Percentiles rank a stretch among this genome's conserved stretches.
Evolutionary conservation across 1,284 basidiomycete genomes (phyloP).

Genomic region (Schizophyllum amplum): DNA sequence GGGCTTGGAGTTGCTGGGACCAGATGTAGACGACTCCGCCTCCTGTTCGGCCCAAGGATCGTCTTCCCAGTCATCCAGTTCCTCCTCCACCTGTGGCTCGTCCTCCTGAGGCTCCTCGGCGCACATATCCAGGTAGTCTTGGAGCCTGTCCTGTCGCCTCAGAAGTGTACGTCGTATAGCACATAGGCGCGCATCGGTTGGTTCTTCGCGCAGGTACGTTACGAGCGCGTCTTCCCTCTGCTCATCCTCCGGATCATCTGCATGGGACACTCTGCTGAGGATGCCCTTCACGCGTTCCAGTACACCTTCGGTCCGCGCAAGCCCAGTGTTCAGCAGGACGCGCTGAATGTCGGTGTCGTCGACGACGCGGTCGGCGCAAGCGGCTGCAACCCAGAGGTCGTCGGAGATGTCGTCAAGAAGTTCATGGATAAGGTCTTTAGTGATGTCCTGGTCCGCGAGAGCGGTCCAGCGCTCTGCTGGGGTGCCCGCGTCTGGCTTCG

Average conservation of each 20-base stretch:
- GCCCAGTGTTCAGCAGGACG: slow-evolving; percentile 51
- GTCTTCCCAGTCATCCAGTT: slow-evolving; percentile 63
- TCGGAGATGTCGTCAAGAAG: slow-evolving; percentile 47
- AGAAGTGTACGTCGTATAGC: slow-evolving; percentile 54
- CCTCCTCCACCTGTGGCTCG: slow-evolving; percentile 12
- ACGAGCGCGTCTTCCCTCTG: slow-evolving; percentile 27
- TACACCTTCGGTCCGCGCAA: slow-evolving; percentile 46
- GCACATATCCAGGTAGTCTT: slow-evolving; percentile 57
- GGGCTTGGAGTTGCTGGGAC: slow-evolving; percentile 16
- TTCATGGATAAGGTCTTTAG: slow-evolving; percentile 35
- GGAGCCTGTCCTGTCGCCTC: slow-evolving; percentile 54
- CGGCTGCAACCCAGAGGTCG: slow-evolving; percentile 68
- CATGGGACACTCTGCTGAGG: slow-evolving; percentile 9
- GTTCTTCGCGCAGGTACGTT: slow-evolving; percentile 43
- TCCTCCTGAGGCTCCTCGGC: slow-evolving; percentile 26
- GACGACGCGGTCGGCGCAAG: slow-evolving; percentile 61
- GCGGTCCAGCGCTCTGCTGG: slow-evolving; percentile 36
- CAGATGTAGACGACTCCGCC: slow-evolving; percentile 20
- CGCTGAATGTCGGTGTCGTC: slow-evolving; percentile 48
- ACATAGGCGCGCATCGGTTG: slow-evolving; percentile 56
- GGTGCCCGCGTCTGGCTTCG: not conserved
- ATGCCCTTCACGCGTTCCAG: slow-evolving; percentile 36
- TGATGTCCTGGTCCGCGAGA: slow-evolving; percentile 48
- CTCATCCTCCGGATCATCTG: slow-evolving; percentile 13
- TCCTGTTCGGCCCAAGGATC: slow-evolving; percentile 70